A percentile compares a stretch with the other conserved stretches of the same genome.
Evolutionary conservation across 805 yeast species (phyloP).

Genomic region (Pichia cabralensis): DNA sequence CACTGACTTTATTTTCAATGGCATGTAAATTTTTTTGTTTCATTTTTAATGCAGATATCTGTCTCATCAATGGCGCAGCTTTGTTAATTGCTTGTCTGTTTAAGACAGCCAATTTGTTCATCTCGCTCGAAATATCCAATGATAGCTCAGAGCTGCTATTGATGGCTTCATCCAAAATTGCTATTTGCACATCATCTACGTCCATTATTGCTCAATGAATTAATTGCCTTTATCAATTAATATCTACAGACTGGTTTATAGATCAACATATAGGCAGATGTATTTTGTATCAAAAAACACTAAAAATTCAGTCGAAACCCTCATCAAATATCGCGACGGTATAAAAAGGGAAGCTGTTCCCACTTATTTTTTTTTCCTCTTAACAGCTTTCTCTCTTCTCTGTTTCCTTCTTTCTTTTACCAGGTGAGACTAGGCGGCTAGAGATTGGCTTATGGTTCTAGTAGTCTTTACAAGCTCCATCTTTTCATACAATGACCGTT

Average conservation of each 20-base stretch:
- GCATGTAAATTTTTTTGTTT: background rate
- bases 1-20: background rate
- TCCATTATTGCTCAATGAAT: too few relatives aligned
- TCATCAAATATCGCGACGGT: background rate
- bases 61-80: slow-evolving; percentile 16
- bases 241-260: too few relatives aligned
- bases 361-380: background rate
- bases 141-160: background rate
- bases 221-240: too few relatives aligned
- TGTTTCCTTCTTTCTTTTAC: background rate
- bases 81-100: slow-evolving; percentile 12
- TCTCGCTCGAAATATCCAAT: background rate
- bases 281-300: slow-evolving; percentile 24
- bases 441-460: background rate
- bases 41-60: background rate
- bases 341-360: too few relatives aligned
- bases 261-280: too few relatives aligned
- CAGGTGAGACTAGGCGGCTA: too few relatives aligned
- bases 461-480: background rate
- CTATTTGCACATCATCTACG: too few relatives aligned
- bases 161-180: background rate
- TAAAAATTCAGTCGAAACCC: background rate
- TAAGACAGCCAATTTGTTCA: background rate
- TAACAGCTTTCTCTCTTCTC: background rate
- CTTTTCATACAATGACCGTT: background rate